Evolutionary conservation across 2,329 filamentous ascomycete species (phyloP).

Genomic region (Botryosphaeria agaves): DNA sequence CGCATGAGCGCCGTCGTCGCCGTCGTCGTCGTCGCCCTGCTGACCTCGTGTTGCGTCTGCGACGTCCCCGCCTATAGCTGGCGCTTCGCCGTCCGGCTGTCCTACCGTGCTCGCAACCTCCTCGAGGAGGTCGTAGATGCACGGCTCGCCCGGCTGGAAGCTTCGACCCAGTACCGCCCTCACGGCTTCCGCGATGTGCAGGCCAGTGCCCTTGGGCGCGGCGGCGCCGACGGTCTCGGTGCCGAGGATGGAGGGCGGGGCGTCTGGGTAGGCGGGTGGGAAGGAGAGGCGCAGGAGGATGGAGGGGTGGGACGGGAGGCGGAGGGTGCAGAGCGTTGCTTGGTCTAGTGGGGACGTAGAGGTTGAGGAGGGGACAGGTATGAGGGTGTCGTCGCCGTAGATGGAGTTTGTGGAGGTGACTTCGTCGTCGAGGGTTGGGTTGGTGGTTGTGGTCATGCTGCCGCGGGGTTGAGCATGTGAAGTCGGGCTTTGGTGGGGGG

Average conservation of each 20-base stretch:
- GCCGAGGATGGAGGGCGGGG: slow-evolving; percentile 54
- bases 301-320: slow-evolving; percentile 44
- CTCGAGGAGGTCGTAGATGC: slow-evolving; percentile 82
- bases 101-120: slow-evolving; percentile 30
- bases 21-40: background rate
- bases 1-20: background rate
- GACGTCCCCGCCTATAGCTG: slow-evolving; percentile 10
- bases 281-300: slow-evolving; percentile 46
- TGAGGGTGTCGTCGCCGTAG: slow-evolving; percentile 51
- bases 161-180: slow-evolving; percentile 47
- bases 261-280: slow-evolving; percentile 54
- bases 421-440: slow-evolving; percentile 45
- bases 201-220: slow-evolving; percentile 50
- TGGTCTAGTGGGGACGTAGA: slow-evolving; percentile 14
- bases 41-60: slow-evolving; percentile 4
- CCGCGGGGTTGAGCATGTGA: no score
- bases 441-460: no score
- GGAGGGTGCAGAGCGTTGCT: slow-evolving; percentile 42
- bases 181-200: slow-evolving; percentile 51
- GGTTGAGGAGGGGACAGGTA: slow-evolving; percentile 16
- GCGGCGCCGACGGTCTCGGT: slow-evolving; percentile 60
- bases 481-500: no score
- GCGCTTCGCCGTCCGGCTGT: slow-evolving; percentile 34
- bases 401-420: slow-evolving; percentile 73
- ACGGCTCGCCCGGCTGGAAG: slow-evolving; percentile 60